A percentile compares a stretch with the other conserved stretches of the same genome.
phyloP scores from a whole-genome alignment of 192 early-diverging fungal genomes.

The Lobosporangium transversale region DNA sequence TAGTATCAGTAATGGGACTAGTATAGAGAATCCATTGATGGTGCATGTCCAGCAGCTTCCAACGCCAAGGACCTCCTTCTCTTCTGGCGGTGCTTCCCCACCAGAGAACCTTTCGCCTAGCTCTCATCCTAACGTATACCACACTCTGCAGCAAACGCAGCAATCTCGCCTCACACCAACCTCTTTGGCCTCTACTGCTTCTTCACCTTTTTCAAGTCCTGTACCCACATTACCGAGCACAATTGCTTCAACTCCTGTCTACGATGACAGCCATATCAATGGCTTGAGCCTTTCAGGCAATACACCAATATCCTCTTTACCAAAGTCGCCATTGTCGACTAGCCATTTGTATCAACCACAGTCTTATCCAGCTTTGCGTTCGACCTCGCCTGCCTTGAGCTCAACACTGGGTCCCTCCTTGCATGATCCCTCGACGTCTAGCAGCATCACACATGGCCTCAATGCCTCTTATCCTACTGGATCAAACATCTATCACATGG shows the following conservation, averaged over 20 bases:
- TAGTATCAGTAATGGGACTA: not conserved
- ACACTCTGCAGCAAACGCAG: constrained; percentile 12
- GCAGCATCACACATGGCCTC: not conserved
- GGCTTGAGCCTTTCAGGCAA: not conserved
- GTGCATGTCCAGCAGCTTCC: constrained; percentile 48
- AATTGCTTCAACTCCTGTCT: constrained; percentile 26
- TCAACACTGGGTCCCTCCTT: constrained; percentile 23
- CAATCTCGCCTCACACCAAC: constrained; percentile 13
- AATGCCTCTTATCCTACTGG: constrained; percentile 19
- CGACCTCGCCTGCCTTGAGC: constrained; percentile 29
- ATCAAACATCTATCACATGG: constrained; percentile 15
- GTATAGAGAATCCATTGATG: constrained; percentile 32
- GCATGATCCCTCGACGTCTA: constrained; percentile 16
- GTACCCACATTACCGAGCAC: constrained; percentile 35
- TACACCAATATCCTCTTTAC: not conserved
- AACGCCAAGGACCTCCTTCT: constrained; percentile 51
- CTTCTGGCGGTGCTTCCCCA: constrained; percentile 39
- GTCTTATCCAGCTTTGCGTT: constrained; percentile 30
- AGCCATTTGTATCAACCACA: constrained; percentile 44
- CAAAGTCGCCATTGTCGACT: constrained; percentile 25
- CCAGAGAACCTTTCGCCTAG: constrained; percentile 43
- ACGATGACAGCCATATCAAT: constrained; percentile 1
- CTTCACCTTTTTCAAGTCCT: constrained; percentile 13
- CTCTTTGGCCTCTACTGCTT: constrained; percentile 11
- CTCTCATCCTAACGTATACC: constrained; percentile 7